These are phyloP conservation scores for Chenopodium quinoa DNA, from an alignment of 148 eudicot species.

Conservation along the genomic window DNA sequence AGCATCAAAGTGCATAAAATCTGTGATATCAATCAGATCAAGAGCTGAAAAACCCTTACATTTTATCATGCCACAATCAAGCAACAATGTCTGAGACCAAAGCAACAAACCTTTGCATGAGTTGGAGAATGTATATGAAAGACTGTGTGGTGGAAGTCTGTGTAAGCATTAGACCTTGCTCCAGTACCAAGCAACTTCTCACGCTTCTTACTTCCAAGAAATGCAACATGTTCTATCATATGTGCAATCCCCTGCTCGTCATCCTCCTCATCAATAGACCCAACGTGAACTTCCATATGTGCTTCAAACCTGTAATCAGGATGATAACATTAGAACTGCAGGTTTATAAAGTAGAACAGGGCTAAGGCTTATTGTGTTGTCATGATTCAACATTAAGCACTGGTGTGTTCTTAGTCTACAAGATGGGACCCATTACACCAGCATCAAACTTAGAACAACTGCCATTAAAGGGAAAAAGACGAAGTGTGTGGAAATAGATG, in stretches of 20 bases:
- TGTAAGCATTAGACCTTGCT: slow-evolving; percentile 98
- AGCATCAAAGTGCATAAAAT: not conserved
- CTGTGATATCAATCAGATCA: not conserved
- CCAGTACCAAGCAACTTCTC: slow-evolving; percentile 96
- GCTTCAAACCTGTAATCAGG: slow-evolving; percentile 80
- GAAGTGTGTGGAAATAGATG: not conserved
- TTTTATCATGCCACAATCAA: not conserved
- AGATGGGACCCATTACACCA: not conserved
- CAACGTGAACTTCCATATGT: slow-evolving; percentile 98
- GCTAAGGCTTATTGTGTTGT: not conserved
- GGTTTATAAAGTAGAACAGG: not conserved
- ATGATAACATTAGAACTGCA: not conserved
- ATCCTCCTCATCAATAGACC: slow-evolving; percentile 97
- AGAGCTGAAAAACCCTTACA: not conserved
- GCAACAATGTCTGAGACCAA: not conserved
- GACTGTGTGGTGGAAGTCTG: slow-evolving; percentile 98
- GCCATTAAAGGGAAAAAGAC: not conserved
- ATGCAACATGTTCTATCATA: slow-evolving; percentile 99
- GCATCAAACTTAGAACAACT: not conserved
- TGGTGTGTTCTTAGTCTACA: not conserved
- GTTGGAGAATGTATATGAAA: slow-evolving; percentile 98
- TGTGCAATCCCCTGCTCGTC: slow-evolving; percentile 99
- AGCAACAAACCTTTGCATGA: slow-evolving; percentile 60
- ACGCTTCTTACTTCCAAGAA: slow-evolving; percentile 99
- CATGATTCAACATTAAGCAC: not conserved